These are phyloP conservation scores for Asterionellopsis glacialis DNA, from an alignment of 108 stramenopile species.

Conservation along the genomic window DNA sequence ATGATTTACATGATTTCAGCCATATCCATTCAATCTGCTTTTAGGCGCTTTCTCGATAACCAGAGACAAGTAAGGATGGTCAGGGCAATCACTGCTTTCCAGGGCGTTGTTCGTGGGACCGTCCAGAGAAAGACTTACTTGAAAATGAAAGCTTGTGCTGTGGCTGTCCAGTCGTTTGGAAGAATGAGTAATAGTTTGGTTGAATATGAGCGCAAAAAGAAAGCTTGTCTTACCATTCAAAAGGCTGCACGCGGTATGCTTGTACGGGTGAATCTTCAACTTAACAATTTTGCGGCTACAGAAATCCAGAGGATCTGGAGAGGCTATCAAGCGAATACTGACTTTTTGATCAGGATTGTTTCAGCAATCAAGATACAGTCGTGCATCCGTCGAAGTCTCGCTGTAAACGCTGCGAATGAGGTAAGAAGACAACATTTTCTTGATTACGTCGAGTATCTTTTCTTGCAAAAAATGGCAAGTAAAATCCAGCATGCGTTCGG, in stretches of 20 bases:
- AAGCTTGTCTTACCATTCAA: constrained; percentile 13
- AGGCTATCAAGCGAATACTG: constrained; percentile 33
- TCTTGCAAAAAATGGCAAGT: constrained; percentile 16
- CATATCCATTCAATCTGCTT: constrained; percentile 41
- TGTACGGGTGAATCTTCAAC: constrained; percentile 17
- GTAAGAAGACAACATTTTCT: background rate
- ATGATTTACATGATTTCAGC: constrained; percentile 32
- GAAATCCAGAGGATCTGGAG: constrained; percentile 74
- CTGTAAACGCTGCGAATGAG: background rate
- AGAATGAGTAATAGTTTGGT: too few relatives aligned
- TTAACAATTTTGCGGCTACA: constrained; percentile 43
- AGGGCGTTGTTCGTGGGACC: constrained; percentile 17
- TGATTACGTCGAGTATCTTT: constrained; percentile 10
- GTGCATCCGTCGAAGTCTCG: constrained; percentile 17
- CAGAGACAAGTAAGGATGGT: too few relatives aligned
- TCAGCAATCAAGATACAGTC: constrained; percentile 46
- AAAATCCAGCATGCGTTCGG: constrained; percentile 20
- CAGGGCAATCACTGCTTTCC: background rate
- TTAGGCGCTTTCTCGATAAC: constrained; percentile 4
- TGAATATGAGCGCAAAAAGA: too few relatives aligned
- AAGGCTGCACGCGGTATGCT: constrained; percentile 25
- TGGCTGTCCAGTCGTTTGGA: too few relatives aligned
- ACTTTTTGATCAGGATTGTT: constrained; percentile 27
- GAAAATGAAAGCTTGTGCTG: too few relatives aligned
- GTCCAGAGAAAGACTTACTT: too few relatives aligned